Base-by-base conservation (phyloP, 1,139 yeast species). In the Debaryomyces nepalensis region DNA sequence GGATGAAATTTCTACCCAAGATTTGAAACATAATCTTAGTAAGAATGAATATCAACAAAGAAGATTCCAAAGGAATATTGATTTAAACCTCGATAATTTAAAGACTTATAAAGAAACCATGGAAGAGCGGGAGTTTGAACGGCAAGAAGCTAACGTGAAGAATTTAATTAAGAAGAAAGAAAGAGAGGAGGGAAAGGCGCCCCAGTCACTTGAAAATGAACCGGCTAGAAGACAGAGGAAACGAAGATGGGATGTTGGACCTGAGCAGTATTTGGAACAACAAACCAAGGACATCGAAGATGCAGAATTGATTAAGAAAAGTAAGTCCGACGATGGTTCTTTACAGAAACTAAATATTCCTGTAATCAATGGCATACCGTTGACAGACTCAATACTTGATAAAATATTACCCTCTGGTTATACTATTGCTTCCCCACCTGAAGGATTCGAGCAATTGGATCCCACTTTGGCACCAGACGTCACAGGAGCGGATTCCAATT, bases 391-490 rank as follows among this genome's bases (percentile, higher is more conserved):
- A 20, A 66, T 74, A 18, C 63, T 84, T 10, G 77, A 81, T 45
- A 63, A 66, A 41, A 57, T 84, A 5, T 61, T 84, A 26, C 90
- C 89, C 0, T 48, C 61, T 7, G 87, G 85, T 0, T 84, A 77
- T 50, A 64, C 59, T 26, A 64, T 72, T 30, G 64, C 78, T 0
- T 57, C 64, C 1, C 74, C 75, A 1, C 88, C 90, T 0, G 59
- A 63, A 5, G 73, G 67, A 24, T 80, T 70, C 52, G 58, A 61
- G 24, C 81, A 75, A 8, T 22, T 24, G 8, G 27, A 33, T 16
- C 24, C 26, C 9, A 32, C 32, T 16, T 11, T 31, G 49, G 46
- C 10, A 18, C 33, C 74, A 0, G 77, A 75, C 41, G 53, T 68
- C 2, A 54, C 66, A 0, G 66, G 61, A n/a, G 51, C 59, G 5